phyloP scores from a whole-genome alignment of 805 yeast genomes.

The Lachancea kluyveri region DNA sequence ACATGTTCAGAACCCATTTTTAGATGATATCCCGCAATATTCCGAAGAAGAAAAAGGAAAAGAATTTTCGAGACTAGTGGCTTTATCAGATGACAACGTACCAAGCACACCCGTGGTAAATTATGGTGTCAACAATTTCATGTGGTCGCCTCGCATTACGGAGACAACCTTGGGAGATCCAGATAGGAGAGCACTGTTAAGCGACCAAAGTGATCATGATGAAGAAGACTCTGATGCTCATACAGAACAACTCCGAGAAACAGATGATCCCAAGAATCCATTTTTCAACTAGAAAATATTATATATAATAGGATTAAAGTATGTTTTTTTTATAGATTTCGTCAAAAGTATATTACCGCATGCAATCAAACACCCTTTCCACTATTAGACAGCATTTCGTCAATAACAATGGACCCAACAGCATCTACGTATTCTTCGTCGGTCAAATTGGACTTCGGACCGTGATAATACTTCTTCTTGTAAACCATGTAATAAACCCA shows the following conservation, averaged over 20 bases:
- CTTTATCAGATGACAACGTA: neutral
- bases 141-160: slow-evolving; percentile 24
- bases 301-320: too few species aligned
- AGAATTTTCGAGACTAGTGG: neutral
- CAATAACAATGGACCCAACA: slow-evolving; percentile 14
- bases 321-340: too few species aligned
- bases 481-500: slow-evolving; percentile 42
- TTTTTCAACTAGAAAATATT: too few species aligned
- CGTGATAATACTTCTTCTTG: slow-evolving; percentile 47
- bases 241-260: too few species aligned
- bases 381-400: slow-evolving; percentile 11
- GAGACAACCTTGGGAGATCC: neutral
- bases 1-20: too few species aligned
- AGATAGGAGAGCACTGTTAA: neutral
- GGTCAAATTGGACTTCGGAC: slow-evolving; percentile 37
- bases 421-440: slow-evolving; percentile 19
- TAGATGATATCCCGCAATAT: too few species aligned
- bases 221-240: too few species aligned
- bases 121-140: slow-evolving; percentile 23
- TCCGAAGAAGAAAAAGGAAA: too few species aligned
- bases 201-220: too few species aligned
- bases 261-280: neutral
- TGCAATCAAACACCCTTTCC: too few species aligned
- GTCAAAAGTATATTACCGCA: too few species aligned
- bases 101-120: slow-evolving; percentile 23